Conservation (phyloP, 768 basidiomycete species). For the Heimioporus sp. region DNA sequence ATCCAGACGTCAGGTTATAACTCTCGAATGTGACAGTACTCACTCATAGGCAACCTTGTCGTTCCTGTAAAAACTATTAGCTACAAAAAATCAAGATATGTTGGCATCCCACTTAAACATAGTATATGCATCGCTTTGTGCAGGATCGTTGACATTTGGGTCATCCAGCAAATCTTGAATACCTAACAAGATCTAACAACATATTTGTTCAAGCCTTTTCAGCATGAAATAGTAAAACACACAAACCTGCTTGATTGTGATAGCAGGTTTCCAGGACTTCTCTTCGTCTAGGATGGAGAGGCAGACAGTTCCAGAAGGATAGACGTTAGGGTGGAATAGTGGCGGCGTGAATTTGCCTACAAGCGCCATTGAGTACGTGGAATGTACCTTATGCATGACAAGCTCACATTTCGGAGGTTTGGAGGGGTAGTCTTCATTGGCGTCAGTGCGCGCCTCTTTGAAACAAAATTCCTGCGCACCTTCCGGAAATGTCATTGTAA, state of each 20-base stretch:
- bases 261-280: conserved; percentile 98
- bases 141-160: conserved; percentile 96
- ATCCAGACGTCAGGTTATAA: background rate
- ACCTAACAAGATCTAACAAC: conserved; percentile 80
- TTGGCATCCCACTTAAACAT: conserved; percentile 87
- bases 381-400: conserved; percentile 1
- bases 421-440: conserved; percentile 79
- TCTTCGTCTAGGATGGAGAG: conserved; percentile 98
- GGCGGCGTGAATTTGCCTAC: conserved; percentile 96
- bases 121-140: conserved; percentile 97
- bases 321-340: conserved; percentile 97
- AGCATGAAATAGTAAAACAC: conserved; percentile 8
- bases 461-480: conserved; percentile 45
- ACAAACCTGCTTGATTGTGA: conserved; percentile 94
- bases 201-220: background rate
- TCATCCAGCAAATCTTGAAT: conserved; percentile 95
- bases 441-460: conserved; percentile 6
- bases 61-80: conserved; percentile 54
- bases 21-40: conserved; percentile 26
- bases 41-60: conserved; percentile 93
- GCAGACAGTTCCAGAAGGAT: conserved; percentile 98
- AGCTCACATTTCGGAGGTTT: conserved; percentile 88
- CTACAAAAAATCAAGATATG: background rate
- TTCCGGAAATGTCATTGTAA: conserved; percentile 95
- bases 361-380: conserved; percentile 9